Conservation (phyloP, 257 asterid species). For the Plectranthus barbatus region DNA sequence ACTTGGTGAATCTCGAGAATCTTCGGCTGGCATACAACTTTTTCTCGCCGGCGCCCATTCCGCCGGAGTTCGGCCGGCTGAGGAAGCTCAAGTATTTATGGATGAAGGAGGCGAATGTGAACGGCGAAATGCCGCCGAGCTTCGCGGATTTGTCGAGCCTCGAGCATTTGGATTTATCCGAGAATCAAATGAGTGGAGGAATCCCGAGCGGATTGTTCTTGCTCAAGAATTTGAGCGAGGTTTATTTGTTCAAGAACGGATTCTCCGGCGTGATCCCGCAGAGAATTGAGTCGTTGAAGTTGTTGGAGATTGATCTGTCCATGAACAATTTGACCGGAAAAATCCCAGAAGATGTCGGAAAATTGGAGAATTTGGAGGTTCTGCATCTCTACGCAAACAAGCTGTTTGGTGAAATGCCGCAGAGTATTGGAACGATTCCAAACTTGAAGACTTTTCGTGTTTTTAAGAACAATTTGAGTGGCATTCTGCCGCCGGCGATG, state of each 20-base stretch:
- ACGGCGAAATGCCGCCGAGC: conserved; percentile 35
- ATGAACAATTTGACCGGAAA: conserved; percentile 49
- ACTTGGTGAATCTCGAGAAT: conserved; percentile 47
- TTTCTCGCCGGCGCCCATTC: conserved; percentile 46
- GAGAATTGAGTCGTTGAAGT: conserved; percentile 26
- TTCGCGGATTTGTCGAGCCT: conserved; percentile 24
- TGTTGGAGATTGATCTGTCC: conserved; percentile 52
- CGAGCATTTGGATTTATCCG: conserved; percentile 31
- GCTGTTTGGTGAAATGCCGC: conserved; percentile 54
- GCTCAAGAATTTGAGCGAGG: conserved; percentile 47
- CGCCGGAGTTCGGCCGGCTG: conserved; percentile 54
- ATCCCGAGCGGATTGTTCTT: conserved; percentile 37
- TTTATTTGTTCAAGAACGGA: conserved; percentile 36
- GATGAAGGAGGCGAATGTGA: conserved; percentile 35
- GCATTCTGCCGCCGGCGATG: conserved; percentile 55
- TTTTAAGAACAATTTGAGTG: conserved; percentile 51
- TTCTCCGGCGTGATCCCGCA: conserved; percentile 63
- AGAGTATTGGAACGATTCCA: conserved; percentile 44
- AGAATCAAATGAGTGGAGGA: conserved; percentile 27
- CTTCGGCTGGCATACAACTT: conserved; percentile 45
- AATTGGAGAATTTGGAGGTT: conserved; percentile 36
- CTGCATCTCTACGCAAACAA: conserved; percentile 39
- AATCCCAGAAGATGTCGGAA: conserved; percentile 65
- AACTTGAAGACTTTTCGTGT: conserved; percentile 33
- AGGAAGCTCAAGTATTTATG: conserved; percentile 34